A percentile compares a stretch with the other conserved stretches of the same genome.
Conservation (phyloP, 2,329 filamentous ascomycete genomes). For the Lecanicillium sp. region DNA sequence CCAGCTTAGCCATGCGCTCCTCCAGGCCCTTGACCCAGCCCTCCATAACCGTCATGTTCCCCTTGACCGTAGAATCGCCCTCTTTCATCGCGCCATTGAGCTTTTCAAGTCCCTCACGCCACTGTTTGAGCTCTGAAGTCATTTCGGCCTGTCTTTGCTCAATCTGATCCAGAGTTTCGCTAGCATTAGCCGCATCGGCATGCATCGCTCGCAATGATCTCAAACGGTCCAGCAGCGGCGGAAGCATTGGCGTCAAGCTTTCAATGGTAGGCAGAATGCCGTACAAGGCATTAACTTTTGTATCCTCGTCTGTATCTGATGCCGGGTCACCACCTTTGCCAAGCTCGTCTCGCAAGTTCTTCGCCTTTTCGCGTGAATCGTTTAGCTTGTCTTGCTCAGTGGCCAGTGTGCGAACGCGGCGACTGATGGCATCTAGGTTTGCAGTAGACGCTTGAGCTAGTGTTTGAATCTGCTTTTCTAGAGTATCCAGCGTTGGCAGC, state of each 20-base stretch:
- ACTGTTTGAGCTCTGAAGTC: slow-evolving; percentile 74
- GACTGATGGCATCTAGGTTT: slow-evolving; percentile 63
- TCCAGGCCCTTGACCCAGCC: slow-evolving; percentile 86
- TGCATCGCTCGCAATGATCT: slow-evolving; percentile 79
- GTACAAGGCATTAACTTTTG: slow-evolving; percentile 89
- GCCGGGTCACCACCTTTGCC: slow-evolving; percentile 25
- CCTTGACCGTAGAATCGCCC: slow-evolving; percentile 60
- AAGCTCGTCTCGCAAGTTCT: slow-evolving; percentile 51
- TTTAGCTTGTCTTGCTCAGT: slow-evolving; percentile 66
- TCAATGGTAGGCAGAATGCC: slow-evolving; percentile 84
- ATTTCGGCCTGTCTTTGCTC: slow-evolving; percentile 77
- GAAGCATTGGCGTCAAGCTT: slow-evolving; percentile 73
- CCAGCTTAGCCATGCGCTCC: slow-evolving; percentile 57
- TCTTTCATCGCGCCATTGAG: slow-evolving; percentile 68
- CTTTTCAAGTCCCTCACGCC: slow-evolving; percentile 72
- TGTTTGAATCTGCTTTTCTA: slow-evolving; percentile 73
- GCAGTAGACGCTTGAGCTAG: slow-evolving; percentile 65
- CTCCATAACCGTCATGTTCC: slow-evolving; percentile 78
- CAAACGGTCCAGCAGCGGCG: slow-evolving; percentile 75
- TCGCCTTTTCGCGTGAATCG: slow-evolving; percentile 54
- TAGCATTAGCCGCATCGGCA: slow-evolving; percentile 74
- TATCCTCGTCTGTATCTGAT: slow-evolving; percentile 57
- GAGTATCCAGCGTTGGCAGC: slow-evolving; percentile 69
- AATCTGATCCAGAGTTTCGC: slow-evolving; percentile 65
- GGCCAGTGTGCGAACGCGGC: slow-evolving; percentile 60